These are phyloP conservation scores for Geotrichum reessii DNA, from an alignment of 1,139 yeast species.

Conservation along the genomic window DNA sequence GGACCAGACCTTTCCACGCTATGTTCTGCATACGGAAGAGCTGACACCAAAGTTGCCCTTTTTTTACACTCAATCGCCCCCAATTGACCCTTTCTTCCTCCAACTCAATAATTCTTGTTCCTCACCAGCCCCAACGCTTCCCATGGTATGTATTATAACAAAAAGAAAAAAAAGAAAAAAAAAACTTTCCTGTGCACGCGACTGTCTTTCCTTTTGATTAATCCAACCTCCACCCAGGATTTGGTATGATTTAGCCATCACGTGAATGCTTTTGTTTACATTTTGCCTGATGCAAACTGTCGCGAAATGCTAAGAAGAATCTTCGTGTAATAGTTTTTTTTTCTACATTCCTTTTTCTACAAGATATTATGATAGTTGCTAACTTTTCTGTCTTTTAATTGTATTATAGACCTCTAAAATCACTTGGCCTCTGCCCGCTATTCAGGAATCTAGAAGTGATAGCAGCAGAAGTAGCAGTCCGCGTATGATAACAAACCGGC, in stretches of 20 bases:
- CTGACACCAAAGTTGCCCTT: not conserved
- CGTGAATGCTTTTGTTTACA: not conserved
- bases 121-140: not conserved
- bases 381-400: not conserved
- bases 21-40: not conserved
- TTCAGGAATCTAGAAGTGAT: not conserved
- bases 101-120: not conserved
- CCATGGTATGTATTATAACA: not conserved
- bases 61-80: not conserved
- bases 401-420: not conserved
- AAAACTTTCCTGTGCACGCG: not conserved
- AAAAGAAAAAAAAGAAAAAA: too few relatives aligned
- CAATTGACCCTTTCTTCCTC: not conserved
- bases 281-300: not conserved
- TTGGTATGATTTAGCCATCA: not conserved
- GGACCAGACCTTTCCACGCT: not conserved
- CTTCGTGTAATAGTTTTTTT: too few relatives aligned
- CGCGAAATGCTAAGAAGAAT: too few relatives aligned
- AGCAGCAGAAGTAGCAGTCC: not conserved
- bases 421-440: not conserved
- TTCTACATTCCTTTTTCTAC: not conserved
- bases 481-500: not conserved
- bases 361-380: too few relatives aligned
- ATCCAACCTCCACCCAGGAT: not conserved
- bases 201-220: not conserved